These are phyloP conservation scores for Pleurotus giganteus DNA, from an alignment of 768 basidiomycete species.

Conservation along the genomic window DNA sequence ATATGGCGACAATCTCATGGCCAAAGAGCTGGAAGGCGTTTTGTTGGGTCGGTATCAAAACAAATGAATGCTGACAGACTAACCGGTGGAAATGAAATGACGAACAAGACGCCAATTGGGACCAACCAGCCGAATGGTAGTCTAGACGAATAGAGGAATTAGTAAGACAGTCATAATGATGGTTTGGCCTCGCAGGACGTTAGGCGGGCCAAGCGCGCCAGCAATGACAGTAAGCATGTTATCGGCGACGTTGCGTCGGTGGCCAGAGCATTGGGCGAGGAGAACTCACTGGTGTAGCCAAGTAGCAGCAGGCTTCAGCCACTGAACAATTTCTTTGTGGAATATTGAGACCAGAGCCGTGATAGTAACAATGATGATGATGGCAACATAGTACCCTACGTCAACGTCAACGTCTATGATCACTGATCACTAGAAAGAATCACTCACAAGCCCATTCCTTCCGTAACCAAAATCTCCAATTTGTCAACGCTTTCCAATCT, in stretches of 20 bases:
- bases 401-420: no score
- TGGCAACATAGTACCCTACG: slow-evolving; percentile 51
- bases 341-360: slow-evolving; percentile 56
- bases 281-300: slow-evolving; percentile 59
- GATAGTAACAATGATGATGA: slow-evolving; percentile 44
- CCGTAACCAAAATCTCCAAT: slow-evolving; percentile 51
- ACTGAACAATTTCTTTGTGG: slow-evolving; percentile 69
- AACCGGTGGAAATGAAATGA: slow-evolving; percentile 85
- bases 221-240: not conserved
- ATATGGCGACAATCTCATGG: slow-evolving; percentile 86
- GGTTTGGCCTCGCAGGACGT: not conserved
- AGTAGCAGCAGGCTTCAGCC: slow-evolving; percentile 63
- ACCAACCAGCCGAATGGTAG: slow-evolving; percentile 67
- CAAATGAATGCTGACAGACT: slow-evolving; percentile 15
- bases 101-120: slow-evolving; percentile 77
- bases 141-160: slow-evolving; percentile 25
- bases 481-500: slow-evolving; percentile 40
- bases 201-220: not conserved
- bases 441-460: slow-evolving; percentile 57
- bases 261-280: not conserved
- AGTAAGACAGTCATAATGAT: not conserved
- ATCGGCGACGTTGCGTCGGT: not conserved
- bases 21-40: slow-evolving; percentile 64
- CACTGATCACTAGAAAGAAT: not conserved
- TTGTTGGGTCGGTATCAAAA: not conserved